Evolutionary conservation across 129 eudicot species (phyloP), one percentile per base, ranked within the genome.

Genomic region (Silybum marianum): DNA sequence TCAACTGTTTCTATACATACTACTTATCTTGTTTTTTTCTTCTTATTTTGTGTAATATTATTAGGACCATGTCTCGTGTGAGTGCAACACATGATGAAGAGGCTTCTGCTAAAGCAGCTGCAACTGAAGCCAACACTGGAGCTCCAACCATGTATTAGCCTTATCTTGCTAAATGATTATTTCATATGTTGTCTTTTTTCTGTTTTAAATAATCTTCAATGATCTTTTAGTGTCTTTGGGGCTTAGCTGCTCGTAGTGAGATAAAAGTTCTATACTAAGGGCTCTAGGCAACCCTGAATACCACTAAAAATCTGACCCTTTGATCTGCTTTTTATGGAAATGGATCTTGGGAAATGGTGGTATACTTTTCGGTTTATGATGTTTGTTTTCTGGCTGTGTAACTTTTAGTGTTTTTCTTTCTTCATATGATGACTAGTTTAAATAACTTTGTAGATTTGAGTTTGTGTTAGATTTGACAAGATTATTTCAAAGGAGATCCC

Each of bases 401-500:
- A 44, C 54, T 44, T 11, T 4, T 44, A 44, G 3, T 44, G 9
- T 4, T 18, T 26, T 26, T 78, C 6, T 6, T 1, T 69, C 16
- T 1, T 69, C 16, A 40, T 70, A 24, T 79, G 62, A 18, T 38
- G 25, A 58, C 36, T 19, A 22, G 28, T 76, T 71, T n/a, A 58
- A 68, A 63, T 72, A 28, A 66, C 30, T 54, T 46, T 51, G 28
- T 84, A 21, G 63, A 62, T 18, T 81, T 73, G 36, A 42, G 9
- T n/a, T 51, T 46, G 60, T 72, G 21, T 81, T 62, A 93, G 96
- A 86, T 94, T 91, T 90, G 98, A 94, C 88, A 94, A 94, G 87
- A 94, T 94, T 79, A 90, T 94, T 60, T 87, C 95, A 28, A 94
- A 91, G 83, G 98, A 94, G 86, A 90, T 94, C 72, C 97, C 97